Evolutionary conservation across 768 basidiomycete species (phyloP), one percentile per base, ranked within the genome.

Genomic region (Epithele typhae): DNA sequence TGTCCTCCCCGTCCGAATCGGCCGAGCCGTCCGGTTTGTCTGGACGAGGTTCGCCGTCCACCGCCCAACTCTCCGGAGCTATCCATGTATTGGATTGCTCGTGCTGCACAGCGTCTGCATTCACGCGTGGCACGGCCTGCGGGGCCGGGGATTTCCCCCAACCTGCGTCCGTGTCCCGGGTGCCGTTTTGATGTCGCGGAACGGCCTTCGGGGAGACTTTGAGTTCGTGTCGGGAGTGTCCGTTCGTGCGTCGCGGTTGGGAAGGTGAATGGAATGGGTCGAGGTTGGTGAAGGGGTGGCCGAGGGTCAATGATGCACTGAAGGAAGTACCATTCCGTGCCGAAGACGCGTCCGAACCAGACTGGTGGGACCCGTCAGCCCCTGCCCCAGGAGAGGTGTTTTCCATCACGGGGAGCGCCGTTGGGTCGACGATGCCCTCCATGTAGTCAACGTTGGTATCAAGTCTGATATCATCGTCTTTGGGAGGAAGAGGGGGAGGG

Each of bases 11-110:
- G 45, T 76, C 75, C 17, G 76, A 74, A 18, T 69, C 67, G 1
- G 74, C 68, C 37, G 72, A 64, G 17, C 64, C 70, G 3, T 64
- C 68, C 17, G 46, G 35, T 10, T 71, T 70, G 37, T 36, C 9
- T 8, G 12, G 6, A 8, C 64, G 66, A 5, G 67, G 74, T 3
- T 73, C 73, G 42, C 71, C 73, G 38, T 71, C 73, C 33, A 87
- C 82, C 1, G 73, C 82, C 87, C 88, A 90, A 45, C 85, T 87
- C 58, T 89, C 78, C 1, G 88, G 88, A 5, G 88, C 69, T 2
- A 65, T 76, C 88, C 88, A 91, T 2, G 59, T 53, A n/a, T 30
- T 30, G 8, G 27, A 7, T 7, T 30, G 8, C 27, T n/a, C n/a
- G n/a, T n/a, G n/a, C n/a, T n/a, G n/a, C n/a, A n/a, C n/a, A n/a